phyloP scores from a whole-genome alignment of 768 basidiomycete genomes.

The Boletales sp. region DNA sequence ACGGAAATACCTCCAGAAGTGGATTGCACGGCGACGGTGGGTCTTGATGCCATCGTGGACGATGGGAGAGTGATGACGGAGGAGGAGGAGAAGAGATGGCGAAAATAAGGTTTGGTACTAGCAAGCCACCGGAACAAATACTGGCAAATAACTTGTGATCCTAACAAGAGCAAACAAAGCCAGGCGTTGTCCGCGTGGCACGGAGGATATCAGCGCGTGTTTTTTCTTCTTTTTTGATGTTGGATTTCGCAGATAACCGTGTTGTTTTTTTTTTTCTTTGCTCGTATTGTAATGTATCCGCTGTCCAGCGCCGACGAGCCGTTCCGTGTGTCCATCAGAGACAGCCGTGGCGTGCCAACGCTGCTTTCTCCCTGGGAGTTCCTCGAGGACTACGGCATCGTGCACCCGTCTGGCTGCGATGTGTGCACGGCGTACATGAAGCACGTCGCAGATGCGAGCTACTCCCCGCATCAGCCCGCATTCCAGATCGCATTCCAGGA shows the following conservation, averaged over 20 bases:
- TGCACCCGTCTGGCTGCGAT: slow-evolving; percentile 38
- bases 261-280: too few relatives aligned
- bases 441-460: slow-evolving; percentile 38
- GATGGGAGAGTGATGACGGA: slow-evolving; percentile 30
- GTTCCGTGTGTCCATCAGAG: slow-evolving; percentile 23
- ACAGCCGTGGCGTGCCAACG: slow-evolving; percentile 31
- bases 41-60: slow-evolving; percentile 80
- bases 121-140: slow-evolving; percentile 29
- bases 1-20: slow-evolving; percentile 60
- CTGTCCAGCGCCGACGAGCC: slow-evolving; percentile 33
- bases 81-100: not conserved
- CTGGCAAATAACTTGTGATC: slow-evolving; percentile 9
- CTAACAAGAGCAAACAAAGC: slow-evolving; percentile 29
- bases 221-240: not conserved
- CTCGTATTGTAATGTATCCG: slow-evolving; percentile 25
- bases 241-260: not conserved
- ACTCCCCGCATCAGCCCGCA: slow-evolving; percentile 34
- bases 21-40: slow-evolving; percentile 83
- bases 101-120: slow-evolving; percentile 26
- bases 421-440: slow-evolving; percentile 38
- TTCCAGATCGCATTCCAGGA: slow-evolving; percentile 40
- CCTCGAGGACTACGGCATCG: slow-evolving; percentile 37
- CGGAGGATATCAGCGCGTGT: slow-evolving; percentile 25
- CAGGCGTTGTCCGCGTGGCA: slow-evolving; percentile 28
- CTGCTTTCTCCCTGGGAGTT: slow-evolving; percentile 38